phyloP scores from a whole-genome alignment of 1,139 yeast genomes.

The Yamadazyma oceani region DNA sequence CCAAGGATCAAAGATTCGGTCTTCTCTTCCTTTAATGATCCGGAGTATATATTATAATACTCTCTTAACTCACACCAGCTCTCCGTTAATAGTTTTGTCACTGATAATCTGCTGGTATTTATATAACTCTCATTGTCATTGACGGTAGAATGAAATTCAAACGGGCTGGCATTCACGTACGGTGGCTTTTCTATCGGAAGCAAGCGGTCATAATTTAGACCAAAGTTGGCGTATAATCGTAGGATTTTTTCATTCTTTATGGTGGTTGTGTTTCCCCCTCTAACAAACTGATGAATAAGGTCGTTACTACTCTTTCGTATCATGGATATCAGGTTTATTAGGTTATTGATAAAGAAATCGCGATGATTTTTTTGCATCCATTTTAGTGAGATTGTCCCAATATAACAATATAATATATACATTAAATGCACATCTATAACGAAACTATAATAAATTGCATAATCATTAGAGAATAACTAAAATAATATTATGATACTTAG shows the following conservation, averaged over 20 bases:
- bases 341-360: background rate
- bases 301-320: constrained; percentile 2
- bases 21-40: constrained; percentile 24
- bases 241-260: constrained; percentile 14
- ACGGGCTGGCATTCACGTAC: constrained; percentile 21
- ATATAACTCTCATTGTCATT: constrained; percentile 29
- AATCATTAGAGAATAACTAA: too few relatives aligned
- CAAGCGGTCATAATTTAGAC: constrained; percentile 9
- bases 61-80: constrained; percentile 56
- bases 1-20: constrained; percentile 41
- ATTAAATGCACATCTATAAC: constrained; percentile 3
- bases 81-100: constrained; percentile 45
- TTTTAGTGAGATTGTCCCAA: too few relatives aligned
- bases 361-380: too few relatives aligned
- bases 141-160: constrained; percentile 22
- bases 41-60: constrained; percentile 44
- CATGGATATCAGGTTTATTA: too few relatives aligned
- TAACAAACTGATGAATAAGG: constrained; percentile 12
- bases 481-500: constrained; percentile 15
- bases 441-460: background rate
- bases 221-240: constrained; percentile 13
- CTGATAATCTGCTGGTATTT: constrained; percentile 38
- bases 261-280: constrained; percentile 4
- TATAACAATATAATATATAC: background rate
- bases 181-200: constrained; percentile 18